phyloP scores from a whole-genome alignment of 2,329 filamentous ascomycete genomes.

The Geosmithia putterillii region DNA sequence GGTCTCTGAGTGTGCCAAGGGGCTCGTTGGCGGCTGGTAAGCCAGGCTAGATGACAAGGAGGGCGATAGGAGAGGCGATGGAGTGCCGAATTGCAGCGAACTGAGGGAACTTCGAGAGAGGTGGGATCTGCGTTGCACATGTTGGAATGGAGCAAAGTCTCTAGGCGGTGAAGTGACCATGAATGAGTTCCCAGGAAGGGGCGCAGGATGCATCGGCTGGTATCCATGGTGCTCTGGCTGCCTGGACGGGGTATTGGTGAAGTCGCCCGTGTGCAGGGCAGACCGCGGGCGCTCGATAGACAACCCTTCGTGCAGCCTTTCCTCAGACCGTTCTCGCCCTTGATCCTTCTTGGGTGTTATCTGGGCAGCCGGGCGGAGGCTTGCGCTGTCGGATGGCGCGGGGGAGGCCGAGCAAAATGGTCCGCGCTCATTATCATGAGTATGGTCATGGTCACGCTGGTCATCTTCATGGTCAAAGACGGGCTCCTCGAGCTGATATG shows the following conservation, averaged over 20 bases:
- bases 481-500: slow-evolving; percentile 25
- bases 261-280: slow-evolving; percentile 55
- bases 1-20: slow-evolving; percentile 77
- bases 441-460: slow-evolving; percentile 4
- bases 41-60: slow-evolving; percentile 70
- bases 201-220: neutral
- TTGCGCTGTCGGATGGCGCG: slow-evolving; percentile 21
- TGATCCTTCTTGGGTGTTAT: slow-evolving; percentile 33
- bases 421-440: too few relatives aligned
- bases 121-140: slow-evolving; percentile 16
- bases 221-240: neutral
- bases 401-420: slow-evolving; percentile 8
- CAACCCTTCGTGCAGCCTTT: slow-evolving; percentile 38
- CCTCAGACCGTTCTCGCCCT: slow-evolving; percentile 15
- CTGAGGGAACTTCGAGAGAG: slow-evolving; percentile 10
- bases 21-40: slow-evolving; percentile 82
- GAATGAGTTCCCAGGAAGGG: slow-evolving; percentile 24
- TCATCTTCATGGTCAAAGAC: slow-evolving; percentile 13
- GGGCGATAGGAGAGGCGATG: slow-evolving; percentile 46
- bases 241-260: slow-evolving; percentile 29
- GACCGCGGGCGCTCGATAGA: slow-evolving; percentile 76
- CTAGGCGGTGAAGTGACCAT: slow-evolving; percentile 44
- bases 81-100: slow-evolving; percentile 27
- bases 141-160: slow-evolving; percentile 33
- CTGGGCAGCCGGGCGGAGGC: slow-evolving; percentile 30